These are phyloP conservation scores for Phaseolus coccineus DNA, from an alignment of 331 rosid species.

Conservation along the genomic window DNA sequence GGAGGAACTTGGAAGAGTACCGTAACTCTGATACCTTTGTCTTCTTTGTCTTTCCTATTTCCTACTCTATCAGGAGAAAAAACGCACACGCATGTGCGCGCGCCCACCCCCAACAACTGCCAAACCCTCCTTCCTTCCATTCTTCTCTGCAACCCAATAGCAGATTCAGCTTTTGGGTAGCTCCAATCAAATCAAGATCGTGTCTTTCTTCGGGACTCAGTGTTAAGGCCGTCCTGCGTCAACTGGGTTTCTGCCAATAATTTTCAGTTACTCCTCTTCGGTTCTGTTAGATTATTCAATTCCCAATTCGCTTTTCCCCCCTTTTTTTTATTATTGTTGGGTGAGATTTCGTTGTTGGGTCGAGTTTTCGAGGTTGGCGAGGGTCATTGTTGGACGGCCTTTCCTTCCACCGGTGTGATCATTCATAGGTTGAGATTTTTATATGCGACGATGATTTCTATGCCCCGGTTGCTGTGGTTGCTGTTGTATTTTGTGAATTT, in stretches of 20 bases:
- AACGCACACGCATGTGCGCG: conserved; percentile 45
- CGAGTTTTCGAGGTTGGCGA: conserved; percentile 46
- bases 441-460: conserved; percentile 39
- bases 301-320: conserved; percentile 26
- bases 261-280: conserved; percentile 48
- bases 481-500: conserved; percentile 4
- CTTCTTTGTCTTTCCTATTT: conserved; percentile 14
- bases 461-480: conserved; percentile 29
- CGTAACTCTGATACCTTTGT: conserved; percentile 45
- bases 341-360: conserved; percentile 39
- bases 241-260: conserved; percentile 57
- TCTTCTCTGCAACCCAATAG: conserved; percentile 40
- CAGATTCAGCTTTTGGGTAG: conserved; percentile 46
- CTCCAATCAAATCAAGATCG: conserved; percentile 47
- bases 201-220: conserved; percentile 42
- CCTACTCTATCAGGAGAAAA: conserved; percentile 33
- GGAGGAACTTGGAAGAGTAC: conserved; percentile 34
- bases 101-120: not conserved
- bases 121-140: conserved; percentile 22
- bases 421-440: conserved; percentile 26
- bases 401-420: conserved; percentile 22
- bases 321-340: conserved; percentile 20
- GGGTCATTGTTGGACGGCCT: conserved; percentile 11
- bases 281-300: conserved; percentile 44
- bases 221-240: conserved; percentile 13